Base-by-base conservation (phyloP, 2,329 filamentous ascomycete genomes). In the Fusarium abutilonis region DNA sequence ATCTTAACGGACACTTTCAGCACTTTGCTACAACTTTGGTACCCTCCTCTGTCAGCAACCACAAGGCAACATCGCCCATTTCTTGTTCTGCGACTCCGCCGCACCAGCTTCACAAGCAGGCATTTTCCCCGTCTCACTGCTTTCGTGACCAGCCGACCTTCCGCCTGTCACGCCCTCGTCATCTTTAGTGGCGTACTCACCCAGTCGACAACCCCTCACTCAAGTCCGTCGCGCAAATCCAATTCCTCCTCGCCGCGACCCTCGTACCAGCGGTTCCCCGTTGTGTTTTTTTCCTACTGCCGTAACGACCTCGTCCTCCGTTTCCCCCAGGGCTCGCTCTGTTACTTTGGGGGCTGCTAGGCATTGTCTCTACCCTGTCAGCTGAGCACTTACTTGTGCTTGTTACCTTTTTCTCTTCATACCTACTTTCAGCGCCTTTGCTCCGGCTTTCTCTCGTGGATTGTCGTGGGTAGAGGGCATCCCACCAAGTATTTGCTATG, bases 391-490 rank as follows among this genome's bases (percentile, higher is more conserved):
- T 58, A 45, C 52, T 53, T 53, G 63, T 57, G 47, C 53, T 62
- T 54, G 36, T 35, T 50, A 44, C 43, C 57, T 43, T 39, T 47
- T 55, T 50, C 52, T 43, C 48, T 62, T 63, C 50, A 56, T 44
- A 58, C 52, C 59, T 44, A 54, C 52, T 53, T 67, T 61, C 56
- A 57, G 64, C 73, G 70, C 75, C 75, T 78, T 79, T 78, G 69
- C 77, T 81, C 78, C 76, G 78, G 74, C 79, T 74, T 72, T 79
- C 76, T 78, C 69, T 69, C 66, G 59, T 70, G 74, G 77, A 78
- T 77, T 68, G 79, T 82, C 76, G 79, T 72, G 77, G 77, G 80
- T 75, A 72, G 76, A 80, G 74, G 75, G 76, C 73, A 74, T 72
- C 70, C 69, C 66, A 57, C 65, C 64, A 68, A 68, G 64, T 70